Evolutionary conservation across 2,329 filamentous ascomycete genomes (phyloP).

Genomic region (Diaporthe aspalathi): DNA sequence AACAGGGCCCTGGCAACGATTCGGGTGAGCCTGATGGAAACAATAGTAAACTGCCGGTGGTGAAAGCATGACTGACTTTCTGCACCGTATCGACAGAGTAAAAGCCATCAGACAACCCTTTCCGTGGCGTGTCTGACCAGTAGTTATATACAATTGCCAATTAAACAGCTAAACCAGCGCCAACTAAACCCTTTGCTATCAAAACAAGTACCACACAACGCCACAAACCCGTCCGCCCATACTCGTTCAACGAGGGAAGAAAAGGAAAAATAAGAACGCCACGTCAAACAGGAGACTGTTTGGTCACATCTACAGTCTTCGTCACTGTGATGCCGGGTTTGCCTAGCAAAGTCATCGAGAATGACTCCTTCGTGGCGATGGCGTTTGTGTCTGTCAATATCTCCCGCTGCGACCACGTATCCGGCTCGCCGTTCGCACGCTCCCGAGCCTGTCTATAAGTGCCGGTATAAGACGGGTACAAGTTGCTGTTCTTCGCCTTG

Average conservation of each 20-base stretch:
- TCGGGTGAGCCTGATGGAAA: neutral
- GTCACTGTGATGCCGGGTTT: slow-evolving; percentile 38
- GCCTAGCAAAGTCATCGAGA: slow-evolving; percentile 23
- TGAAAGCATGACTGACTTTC: slow-evolving; percentile 2
- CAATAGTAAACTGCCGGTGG: neutral
- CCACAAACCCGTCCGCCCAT: neutral
- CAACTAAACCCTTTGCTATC: neutral
- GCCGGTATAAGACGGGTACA: slow-evolving; percentile 30
- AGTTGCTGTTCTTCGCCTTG: slow-evolving; percentile 20
- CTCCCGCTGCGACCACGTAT: slow-evolving; percentile 38
- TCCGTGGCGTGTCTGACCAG: neutral
- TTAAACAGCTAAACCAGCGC: neutral
- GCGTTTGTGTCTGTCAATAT: slow-evolving; percentile 30
- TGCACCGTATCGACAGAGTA: slow-evolving; percentile 1
- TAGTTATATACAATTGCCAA: slow-evolving; percentile 12
- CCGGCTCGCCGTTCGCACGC: slow-evolving; percentile 12
- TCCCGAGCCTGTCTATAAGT: slow-evolving; percentile 26
- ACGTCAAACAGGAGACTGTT: slow-evolving; percentile 25
- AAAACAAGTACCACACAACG: neutral
- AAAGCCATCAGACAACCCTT: neutral
- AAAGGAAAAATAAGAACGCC: no score
- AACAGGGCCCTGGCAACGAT: neutral
- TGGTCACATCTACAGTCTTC: slow-evolving; percentile 37
- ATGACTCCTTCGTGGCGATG: slow-evolving; percentile 29
- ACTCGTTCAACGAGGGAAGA: slow-evolving; percentile 21